Evolutionary conservation across 2,329 filamentous ascomycete species (phyloP).

Genomic region (Pseudogymnoascus sp.): DNA sequence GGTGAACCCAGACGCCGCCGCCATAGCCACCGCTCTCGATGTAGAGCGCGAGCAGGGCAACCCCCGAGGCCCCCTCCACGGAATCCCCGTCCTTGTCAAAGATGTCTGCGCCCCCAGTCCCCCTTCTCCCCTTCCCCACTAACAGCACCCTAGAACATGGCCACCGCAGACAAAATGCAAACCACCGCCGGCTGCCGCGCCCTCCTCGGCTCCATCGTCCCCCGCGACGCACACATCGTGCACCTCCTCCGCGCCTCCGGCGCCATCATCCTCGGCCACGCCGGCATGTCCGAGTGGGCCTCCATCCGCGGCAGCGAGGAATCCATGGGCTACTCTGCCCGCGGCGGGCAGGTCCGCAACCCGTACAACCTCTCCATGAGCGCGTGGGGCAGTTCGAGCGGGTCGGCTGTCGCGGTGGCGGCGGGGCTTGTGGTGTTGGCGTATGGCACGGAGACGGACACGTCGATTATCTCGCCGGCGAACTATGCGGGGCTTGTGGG

Average conservation of each 20-base stretch:
- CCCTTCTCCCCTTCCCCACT: neutral
- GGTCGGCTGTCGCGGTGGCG: conserved; percentile 48
- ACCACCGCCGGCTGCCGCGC: conserved; percentile 50
- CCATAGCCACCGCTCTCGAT: conserved; percentile 17
- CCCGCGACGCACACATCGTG: conserved; percentile 47
- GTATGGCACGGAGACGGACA: conserved; percentile 55
- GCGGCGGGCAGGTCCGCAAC: conserved; percentile 51
- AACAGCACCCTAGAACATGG: conserved; percentile 36
- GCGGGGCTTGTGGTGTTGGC: conserved; percentile 25
- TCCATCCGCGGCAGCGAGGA: conserved; percentile 49
- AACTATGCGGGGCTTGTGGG: conserved; percentile 53
- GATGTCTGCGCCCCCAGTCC: conserved; percentile 23
- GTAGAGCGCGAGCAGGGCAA: conserved; percentile 13
- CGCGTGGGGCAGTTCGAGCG: conserved; percentile 51
- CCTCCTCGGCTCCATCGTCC: conserved; percentile 43
- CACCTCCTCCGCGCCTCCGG: conserved; percentile 53
- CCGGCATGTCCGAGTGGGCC: conserved; percentile 58
- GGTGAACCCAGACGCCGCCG: conserved; percentile 21
- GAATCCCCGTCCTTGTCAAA: conserved; percentile 51
- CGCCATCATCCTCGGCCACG: conserved; percentile 57
- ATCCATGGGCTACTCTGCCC: conserved; percentile 54
- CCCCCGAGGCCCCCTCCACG: conserved; percentile 38
- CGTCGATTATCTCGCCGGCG: conserved; percentile 52
- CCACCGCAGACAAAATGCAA: conserved; percentile 47
- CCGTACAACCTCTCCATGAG: conserved; percentile 54